These are phyloP conservation scores for Phytophthora rubi DNA, from an alignment of 352 stramenopile genomes.

Conservation along the genomic window DNA sequence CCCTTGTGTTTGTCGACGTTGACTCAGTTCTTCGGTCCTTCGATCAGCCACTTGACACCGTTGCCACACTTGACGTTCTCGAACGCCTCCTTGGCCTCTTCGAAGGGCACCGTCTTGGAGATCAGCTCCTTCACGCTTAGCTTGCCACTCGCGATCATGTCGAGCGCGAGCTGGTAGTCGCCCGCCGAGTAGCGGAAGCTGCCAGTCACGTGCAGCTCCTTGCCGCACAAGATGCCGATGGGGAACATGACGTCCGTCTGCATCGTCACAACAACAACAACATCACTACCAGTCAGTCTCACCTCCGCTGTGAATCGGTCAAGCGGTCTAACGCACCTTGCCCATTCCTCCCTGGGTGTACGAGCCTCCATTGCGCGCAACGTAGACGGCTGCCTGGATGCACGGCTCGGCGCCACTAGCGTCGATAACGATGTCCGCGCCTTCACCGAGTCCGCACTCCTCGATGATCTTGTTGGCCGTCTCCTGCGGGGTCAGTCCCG, in stretches of 20 bases:
- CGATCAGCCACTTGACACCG: slow-evolving; percentile 47
- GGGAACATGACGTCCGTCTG: slow-evolving; percentile 33
- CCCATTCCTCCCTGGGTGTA: slow-evolving; percentile 41
- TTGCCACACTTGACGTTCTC: slow-evolving; percentile 40
- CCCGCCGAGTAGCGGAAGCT: slow-evolving; percentile 41
- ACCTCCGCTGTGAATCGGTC: not conserved
- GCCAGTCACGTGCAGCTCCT: slow-evolving; percentile 36
- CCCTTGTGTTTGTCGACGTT: not conserved
- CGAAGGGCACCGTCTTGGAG: slow-evolving; percentile 33
- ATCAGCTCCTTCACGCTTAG: slow-evolving; percentile 39
- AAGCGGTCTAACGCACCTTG: not conserved
- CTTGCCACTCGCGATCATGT: slow-evolving; percentile 34
- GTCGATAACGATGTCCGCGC: slow-evolving; percentile 38
- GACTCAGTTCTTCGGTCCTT: slow-evolving; percentile 32
- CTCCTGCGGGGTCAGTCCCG: slow-evolving; percentile 16
- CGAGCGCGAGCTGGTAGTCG: slow-evolving; percentile 38
- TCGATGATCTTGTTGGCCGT: slow-evolving; percentile 28
- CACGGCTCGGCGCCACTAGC: slow-evolving; percentile 34
- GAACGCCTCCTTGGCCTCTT: slow-evolving; percentile 39
- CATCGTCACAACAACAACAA: not conserved
- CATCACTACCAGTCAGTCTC: not conserved
- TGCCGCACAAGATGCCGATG: slow-evolving; percentile 37
- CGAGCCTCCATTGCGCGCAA: slow-evolving; percentile 28
- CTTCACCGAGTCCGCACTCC: slow-evolving; percentile 26
- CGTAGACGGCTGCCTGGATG: slow-evolving; percentile 35